Evolutionary conservation across 768 basidiomycete species (phyloP), one percentile per base, ranked within the genome.

Genomic region (Clathrus columnatus): DNA sequence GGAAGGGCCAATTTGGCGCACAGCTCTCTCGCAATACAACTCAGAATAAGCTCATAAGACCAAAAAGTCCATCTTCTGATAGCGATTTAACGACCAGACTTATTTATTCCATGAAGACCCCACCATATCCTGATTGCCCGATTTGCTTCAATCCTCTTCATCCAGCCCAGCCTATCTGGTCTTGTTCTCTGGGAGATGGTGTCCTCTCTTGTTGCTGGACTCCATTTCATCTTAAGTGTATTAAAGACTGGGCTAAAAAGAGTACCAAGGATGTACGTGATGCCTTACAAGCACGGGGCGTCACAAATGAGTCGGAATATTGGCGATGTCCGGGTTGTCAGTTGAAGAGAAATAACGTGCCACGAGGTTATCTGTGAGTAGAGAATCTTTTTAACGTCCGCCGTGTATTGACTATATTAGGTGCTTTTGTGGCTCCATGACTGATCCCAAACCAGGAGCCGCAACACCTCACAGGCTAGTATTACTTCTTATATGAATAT

Each of bases 291-390:
- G 36, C 36, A 26, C 28, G 57, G 45, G 87, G 87, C 7, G 84
- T 87, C 11, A 60, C 57, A 61, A 74, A 79, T 10, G 73, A 76
- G 53, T 72, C 70, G 14, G 91, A 86, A 0, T 84, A 90, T 64
- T 98, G 95, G 95, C 75, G 85, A 51, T 98, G 95, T 68, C 95
- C 95, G 0, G 91, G 90, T 0, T 98, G 95, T 72, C 92, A 94
- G 63, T 80, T 82, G 1, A 83, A 83, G 56, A 74, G 93, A n/a
- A 76, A 76, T 48, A 69, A 68, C 1, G 79, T 85, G 1, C 88
- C 90, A 0, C 74, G 72, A 2, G 73, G 74, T 2, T 91, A 91
- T 64, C 76, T 76, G 85, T 87, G 63, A 28, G 78, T 71, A n/a
- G 26, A 42, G 21, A n/a, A n/a, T 5, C 30, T 57, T 55, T 58